Base-by-base conservation (phyloP, 208 protist genomes). In the Leishmania mexicana region DNA sequence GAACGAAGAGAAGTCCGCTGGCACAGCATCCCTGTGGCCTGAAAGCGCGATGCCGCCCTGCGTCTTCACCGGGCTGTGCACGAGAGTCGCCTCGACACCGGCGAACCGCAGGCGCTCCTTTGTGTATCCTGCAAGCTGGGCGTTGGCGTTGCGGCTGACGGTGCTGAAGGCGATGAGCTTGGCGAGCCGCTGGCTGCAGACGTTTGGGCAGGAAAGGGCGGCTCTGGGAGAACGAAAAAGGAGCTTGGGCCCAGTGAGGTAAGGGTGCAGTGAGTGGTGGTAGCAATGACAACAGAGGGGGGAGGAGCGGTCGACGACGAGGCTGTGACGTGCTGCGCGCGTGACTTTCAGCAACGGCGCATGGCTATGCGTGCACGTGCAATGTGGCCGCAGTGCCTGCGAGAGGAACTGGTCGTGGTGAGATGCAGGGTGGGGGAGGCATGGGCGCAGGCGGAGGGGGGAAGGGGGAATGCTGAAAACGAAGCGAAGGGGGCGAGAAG, bases 111-210 rank as follows among this genome's bases (percentile, higher is more conserved):
- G 83, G 76, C 86, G 81, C 2, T 49, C 81, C n/a, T n/a, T 53
- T 35, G 86, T 75, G 85, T 83, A 92, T 19, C 88, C 35, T 53
- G 89, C 83, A n/a, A 88, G 82, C n/a, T 82, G 76, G 54, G 90
- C 62, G 81, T 88, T 92, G n/a, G 84, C 84, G 71, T 92, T 87
- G 45, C 81, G 60, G 76, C 88, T 94, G 42, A 86, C 86, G 5
- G 88, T 90, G 70, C 92, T 85, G 75, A 89, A 93, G 74, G 83
- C 80, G 47, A 95, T 80, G 65, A 90, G 89, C 88, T 91, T 90
- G 68, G 35, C 88, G 70, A 92, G 81, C 68, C 68, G 67, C 79
- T 75, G 53, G 70, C 42, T 75, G 65, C 75, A 75, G 78, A 60
- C 67, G 28, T 7, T 75, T 15, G 67, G 78, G 53, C 31, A 81